Evolutionary conservation across 1,139 yeast species (phyloP), one percentile per base, ranked within the genome.

Genomic region (Hansenula anomala): DNA sequence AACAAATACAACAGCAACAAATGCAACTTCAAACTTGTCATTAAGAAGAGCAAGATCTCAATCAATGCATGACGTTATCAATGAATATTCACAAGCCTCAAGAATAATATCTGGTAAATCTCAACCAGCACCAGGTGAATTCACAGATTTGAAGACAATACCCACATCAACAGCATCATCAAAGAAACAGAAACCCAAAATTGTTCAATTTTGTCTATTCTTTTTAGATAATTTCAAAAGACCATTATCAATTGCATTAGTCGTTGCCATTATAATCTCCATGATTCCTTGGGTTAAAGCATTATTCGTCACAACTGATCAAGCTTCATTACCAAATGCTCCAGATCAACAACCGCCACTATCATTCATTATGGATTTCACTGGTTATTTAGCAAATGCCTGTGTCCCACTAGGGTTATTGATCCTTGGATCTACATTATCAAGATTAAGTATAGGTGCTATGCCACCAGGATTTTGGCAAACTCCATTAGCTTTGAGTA

Each of bases 331-430:
- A 25, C 84, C 78, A 8, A 53, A 70, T 38, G 96, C 96, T 0
- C 96, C 97, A 0, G 97, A 89, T 58, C 67, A 69, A 3, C 69
- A 68, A 39, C 95, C 96, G 0, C 89, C 92, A 1, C 67, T 88
- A 23, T 85, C 87, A 23, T 87, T 87, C 48, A 43, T 86, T n/a
- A 81, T 87, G 74, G 95, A 87, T 55, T 75, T 80, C 43, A 68
- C 87, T 1, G 59, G 75, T 9, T 87, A 87, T 58, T 67, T 88
- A 8, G 95, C 94, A 3, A 75, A 77, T n/a, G 95, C 95, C 0
- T 77, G 84, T 38, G 95, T 88, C 28, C 96, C 95, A 0, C 56
- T 85, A 37, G 95, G 95, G 0, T 66, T 87, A 43, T 60, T 83
- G 36, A 58, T 87, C 43, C 60, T 87, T 25, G 96, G 96, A 4